phyloP scores from a whole-genome alignment of 108 stramenopile genomes.

The Conticribra weissflogii region DNA sequence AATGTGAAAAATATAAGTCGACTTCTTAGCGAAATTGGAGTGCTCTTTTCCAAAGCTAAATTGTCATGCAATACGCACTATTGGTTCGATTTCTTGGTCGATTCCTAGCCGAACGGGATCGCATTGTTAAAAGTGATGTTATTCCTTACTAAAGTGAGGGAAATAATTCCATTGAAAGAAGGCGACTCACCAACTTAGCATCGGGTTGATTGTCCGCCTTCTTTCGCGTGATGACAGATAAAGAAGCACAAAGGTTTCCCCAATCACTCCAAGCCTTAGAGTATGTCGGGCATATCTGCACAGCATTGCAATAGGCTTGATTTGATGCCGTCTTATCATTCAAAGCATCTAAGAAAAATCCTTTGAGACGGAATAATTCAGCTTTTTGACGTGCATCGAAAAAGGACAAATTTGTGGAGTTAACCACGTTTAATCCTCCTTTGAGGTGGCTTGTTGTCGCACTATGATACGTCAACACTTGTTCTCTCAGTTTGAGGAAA shows the following conservation, averaged over 20 bases:
- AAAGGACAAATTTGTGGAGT: conserved; percentile 93
- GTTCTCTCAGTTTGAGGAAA: conserved; percentile 92
- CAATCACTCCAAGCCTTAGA: conserved; percentile 91
- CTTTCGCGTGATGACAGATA: conserved; percentile 33
- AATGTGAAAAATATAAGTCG: no score
- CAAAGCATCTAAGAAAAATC: conserved; percentile 72
- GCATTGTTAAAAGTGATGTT: no score
- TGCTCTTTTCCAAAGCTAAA: no score
- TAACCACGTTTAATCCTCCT: conserved; percentile 91
- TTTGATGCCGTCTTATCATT: conserved; percentile 84
- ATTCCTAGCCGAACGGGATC: conserved; percentile 28
- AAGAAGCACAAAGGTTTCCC: conserved; percentile 88
- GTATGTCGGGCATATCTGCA: conserved; percentile 89
- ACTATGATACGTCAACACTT: conserved; percentile 81
- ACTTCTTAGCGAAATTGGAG: no score
- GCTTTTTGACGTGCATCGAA: conserved; percentile 88
- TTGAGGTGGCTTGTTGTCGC: conserved; percentile 65
- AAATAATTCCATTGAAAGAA: conserved; percentile 7
- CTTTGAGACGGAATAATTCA: conserved; percentile 94
- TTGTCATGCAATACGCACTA: conserved; percentile 30
- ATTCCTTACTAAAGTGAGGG: no score
- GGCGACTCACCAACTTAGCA: neutral
- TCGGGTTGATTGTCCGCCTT: conserved; percentile 42
- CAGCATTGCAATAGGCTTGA: conserved; percentile 89
- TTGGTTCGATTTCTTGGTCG: conserved; percentile 74